Evolutionary conservation across 139 green algal genomes (phyloP), one percentile per base, ranked within the genome.

Genomic region (Closterium sp.): DNA sequence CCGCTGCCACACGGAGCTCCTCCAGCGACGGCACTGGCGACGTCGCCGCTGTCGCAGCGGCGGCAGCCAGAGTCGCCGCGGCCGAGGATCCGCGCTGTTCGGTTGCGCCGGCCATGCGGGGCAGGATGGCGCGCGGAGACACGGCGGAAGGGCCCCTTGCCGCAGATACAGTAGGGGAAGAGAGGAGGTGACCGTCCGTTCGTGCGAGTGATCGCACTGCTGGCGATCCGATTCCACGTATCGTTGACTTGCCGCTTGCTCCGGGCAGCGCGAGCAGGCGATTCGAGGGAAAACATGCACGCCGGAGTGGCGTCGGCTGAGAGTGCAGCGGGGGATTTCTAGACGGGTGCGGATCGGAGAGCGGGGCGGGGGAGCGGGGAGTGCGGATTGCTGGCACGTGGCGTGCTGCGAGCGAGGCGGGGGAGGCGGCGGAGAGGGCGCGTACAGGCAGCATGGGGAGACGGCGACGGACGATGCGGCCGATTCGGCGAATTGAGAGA

Each of bases 1-100:
- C 28, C 88, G 38, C 43, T 21, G 87, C 8, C 34, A 43, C 88
- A 21, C n/a, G 25, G 43, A 91, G 88, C 43, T 86, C 25, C 5
- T 88, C 88, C 88, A 55, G 87, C 28, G 88, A 91, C 28, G 88
- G 88, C n/a, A 86, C 81, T 28, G 43, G 43, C 43, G 43, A 69
- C 12, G 43, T 69, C 43, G 43, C 43, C 43, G 43, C 43, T 16
- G 43, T 69, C 43, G 43, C 43, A 28, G 43, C 43, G 43, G 43
- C 9, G 21, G 10, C 43, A 69, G 43, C 43, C 23, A 16, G 12
- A 16, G 43, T n/a, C n/a, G n/a, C 8, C 23, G 23, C 43, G 12
- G 43, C 43, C 12, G 43, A 1, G 43, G 43, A 69, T 69, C 3
- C 9, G 1, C 43, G 43, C 43, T 28, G 43, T 16, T 69, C 10